Percentiles rank a stretch among this genome's conserved stretches.
Conservation (phyloP, 2,329 filamentous ascomycete genomes). For the Talaromyces amestolkiae region DNA sequence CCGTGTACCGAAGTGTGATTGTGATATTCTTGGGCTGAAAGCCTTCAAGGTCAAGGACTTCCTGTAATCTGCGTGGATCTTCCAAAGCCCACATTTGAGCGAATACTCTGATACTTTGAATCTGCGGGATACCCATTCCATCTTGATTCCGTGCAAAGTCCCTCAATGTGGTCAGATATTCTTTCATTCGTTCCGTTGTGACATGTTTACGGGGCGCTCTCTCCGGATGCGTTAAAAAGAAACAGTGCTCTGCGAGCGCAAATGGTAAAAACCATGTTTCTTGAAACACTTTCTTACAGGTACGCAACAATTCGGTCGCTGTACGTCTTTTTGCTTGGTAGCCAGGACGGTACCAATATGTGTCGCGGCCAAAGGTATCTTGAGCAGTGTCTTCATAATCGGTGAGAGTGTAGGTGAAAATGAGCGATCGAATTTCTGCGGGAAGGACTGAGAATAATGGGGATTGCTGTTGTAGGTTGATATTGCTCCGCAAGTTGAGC, state of each 20-base stretch:
- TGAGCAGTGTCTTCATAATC: constrained; percentile 36
- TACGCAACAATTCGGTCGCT: constrained; percentile 41
- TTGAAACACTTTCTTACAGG: constrained; percentile 44
- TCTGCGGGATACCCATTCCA: constrained; percentile 23
- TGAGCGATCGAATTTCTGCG: constrained; percentile 49
- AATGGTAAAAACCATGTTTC: constrained; percentile 48
- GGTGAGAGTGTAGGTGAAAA: constrained; percentile 46
- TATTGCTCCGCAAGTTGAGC: constrained; percentile 6
- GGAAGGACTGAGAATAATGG: constrained; percentile 44
- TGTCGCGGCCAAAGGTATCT: constrained; percentile 28
- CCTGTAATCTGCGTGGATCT: constrained; percentile 24
- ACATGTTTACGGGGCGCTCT: constrained; percentile 32
- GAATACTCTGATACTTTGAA: constrained; percentile 42
- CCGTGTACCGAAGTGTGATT: constrained; percentile 51
- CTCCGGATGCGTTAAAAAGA: constrained; percentile 35
- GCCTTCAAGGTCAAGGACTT: constrained; percentile 27
- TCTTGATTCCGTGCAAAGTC: constrained; percentile 20
- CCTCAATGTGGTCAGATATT: constrained; percentile 24
- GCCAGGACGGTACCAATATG: constrained; percentile 44
- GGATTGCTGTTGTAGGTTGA: constrained; percentile 22
- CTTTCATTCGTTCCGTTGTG: constrained; percentile 18
- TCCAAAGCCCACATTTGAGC: constrained; percentile 46
- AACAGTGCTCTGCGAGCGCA: constrained; percentile 38
- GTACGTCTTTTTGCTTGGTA: constrained; percentile 40
- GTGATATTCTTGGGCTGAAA: constrained; percentile 41